phyloP scores from a whole-genome alignment of 495 filamentous ascomycete genomes.

The Aspergillus baeticus region DNA sequence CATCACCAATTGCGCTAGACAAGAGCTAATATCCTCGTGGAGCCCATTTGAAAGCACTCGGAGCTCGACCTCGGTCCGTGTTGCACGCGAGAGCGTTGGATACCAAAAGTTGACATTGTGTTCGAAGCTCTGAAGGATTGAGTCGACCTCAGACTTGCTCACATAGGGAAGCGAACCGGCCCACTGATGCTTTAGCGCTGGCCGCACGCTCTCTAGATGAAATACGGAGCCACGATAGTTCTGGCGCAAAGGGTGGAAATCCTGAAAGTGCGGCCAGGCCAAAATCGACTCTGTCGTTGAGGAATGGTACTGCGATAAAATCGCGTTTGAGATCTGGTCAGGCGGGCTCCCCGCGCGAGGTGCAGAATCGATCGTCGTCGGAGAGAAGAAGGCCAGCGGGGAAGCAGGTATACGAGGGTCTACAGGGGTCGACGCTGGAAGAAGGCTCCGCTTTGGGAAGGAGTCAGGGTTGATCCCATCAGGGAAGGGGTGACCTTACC shows the following conservation, averaged over 20 bases:
- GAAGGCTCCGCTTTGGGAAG: neutral
- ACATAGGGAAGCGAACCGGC: neutral
- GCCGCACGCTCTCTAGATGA: slow-evolving; percentile 2
- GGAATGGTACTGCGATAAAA: slow-evolving; percentile 7
- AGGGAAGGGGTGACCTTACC: neutral
- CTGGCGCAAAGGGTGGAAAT: slow-evolving; percentile 1
- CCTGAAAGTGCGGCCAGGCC: slow-evolving; percentile 13
- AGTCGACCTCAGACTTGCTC: neutral
- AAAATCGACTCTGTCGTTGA: slow-evolving; percentile 13
- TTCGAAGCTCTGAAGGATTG: slow-evolving; percentile 7
- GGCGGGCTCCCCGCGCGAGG: neutral
- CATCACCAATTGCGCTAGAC: slow-evolving; percentile 6
- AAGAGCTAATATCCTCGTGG: slow-evolving; percentile 2
- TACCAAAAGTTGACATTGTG: slow-evolving; percentile 14
- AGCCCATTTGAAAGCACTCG: slow-evolving; percentile 1
- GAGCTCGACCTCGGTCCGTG: slow-evolving; percentile 1
- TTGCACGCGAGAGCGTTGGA: slow-evolving; percentile 3
- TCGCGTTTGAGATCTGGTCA: slow-evolving; percentile 13
- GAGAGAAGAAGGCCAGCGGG: slow-evolving; percentile 10
- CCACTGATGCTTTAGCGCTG: neutral
- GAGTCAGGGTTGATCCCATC: neutral
- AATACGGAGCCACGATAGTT: slow-evolving; percentile 13
- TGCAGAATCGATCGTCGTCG: neutral
- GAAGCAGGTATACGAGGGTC: slow-evolving; percentile 7
- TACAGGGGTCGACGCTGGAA: neutral